Evolutionary conservation across 2,329 filamentous ascomycete genomes (phyloP).

Genomic region (Penicillium sp.): DNA sequence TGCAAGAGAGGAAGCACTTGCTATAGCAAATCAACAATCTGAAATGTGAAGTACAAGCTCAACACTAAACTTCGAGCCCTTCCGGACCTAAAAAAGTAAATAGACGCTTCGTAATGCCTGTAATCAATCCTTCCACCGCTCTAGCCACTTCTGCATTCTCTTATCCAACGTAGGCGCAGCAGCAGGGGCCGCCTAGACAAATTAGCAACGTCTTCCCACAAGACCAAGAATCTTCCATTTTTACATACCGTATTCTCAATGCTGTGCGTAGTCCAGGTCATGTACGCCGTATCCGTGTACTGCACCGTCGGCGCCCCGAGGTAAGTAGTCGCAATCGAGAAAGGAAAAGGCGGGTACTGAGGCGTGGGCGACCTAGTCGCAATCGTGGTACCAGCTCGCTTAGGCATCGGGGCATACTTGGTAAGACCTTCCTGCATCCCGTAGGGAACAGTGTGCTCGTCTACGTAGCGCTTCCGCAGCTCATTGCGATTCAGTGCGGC

Average conservation of each 20-base stretch:
- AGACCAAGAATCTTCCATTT: not conserved
- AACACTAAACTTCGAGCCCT: not conserved
- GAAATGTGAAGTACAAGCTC: not conserved
- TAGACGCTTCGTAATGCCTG: not conserved
- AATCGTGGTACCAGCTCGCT: slow-evolving; percentile 60
- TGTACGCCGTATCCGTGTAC: slow-evolving; percentile 53
- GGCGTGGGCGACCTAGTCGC: slow-evolving; percentile 54
- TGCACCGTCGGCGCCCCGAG: slow-evolving; percentile 49
- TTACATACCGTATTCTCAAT: slow-evolving; percentile 61
- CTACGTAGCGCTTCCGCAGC: slow-evolving; percentile 30
- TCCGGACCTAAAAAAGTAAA: not conserved
- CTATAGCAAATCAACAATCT: not conserved
- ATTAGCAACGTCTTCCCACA: not conserved
- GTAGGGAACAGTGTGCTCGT: slow-evolving; percentile 51
- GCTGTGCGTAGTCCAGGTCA: slow-evolving; percentile 54
- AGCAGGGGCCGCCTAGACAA: slow-evolving; percentile 55
- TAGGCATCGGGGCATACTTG: slow-evolving; percentile 64
- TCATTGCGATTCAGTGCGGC: slow-evolving; percentile 27
- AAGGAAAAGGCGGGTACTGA: slow-evolving; percentile 58
- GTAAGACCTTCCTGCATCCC: slow-evolving; percentile 57
- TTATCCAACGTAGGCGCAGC: slow-evolving; percentile 51
- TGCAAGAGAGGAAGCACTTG: not conserved
- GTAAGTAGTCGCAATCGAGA: slow-evolving; percentile 53
- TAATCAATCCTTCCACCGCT: slow-evolving; percentile 60
- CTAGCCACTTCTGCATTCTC: slow-evolving; percentile 58